phyloP scores from a whole-genome alignment of 148 eudicot species.

The Rhododendron henanense region DNA sequence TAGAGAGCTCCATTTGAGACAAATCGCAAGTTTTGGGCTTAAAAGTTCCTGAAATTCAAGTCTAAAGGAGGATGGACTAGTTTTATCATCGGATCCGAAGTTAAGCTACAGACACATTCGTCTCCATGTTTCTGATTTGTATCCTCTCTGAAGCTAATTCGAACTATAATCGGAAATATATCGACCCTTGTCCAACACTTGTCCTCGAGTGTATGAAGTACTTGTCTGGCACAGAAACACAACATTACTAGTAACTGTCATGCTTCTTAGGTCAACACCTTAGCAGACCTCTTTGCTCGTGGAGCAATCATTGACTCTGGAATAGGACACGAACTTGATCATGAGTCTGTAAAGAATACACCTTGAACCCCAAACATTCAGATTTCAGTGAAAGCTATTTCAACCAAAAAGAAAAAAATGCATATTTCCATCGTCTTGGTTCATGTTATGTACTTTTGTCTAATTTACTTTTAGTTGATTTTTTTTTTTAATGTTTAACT shows the following conservation, averaged over 20 bases:
- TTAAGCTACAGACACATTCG: background rate
- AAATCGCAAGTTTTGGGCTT: background rate
- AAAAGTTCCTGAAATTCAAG: background rate
- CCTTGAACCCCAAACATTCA: background rate
- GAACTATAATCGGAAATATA: background rate
- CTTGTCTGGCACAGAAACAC: background rate
- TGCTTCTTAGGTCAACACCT: background rate
- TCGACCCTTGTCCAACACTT: background rate
- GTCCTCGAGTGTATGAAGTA: background rate
- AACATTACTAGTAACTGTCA: background rate
- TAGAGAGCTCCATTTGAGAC: background rate
- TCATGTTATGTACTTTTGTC: background rate
- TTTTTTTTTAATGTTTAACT: background rate
- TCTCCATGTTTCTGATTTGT: background rate
- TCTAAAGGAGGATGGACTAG: background rate
- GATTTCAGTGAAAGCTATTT: background rate
- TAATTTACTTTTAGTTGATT: background rate
- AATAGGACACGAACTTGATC: background rate
- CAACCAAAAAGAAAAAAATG: background rate
- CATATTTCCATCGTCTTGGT: background rate
- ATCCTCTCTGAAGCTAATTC: background rate
- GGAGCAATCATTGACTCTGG: background rate
- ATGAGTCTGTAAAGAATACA: background rate
- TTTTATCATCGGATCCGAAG: too few species aligned
- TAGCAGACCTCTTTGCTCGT: background rate